phyloP scores from a whole-genome alignment of 2,329 filamentous ascomycete species.

The Beauveria caledonica region DNA sequence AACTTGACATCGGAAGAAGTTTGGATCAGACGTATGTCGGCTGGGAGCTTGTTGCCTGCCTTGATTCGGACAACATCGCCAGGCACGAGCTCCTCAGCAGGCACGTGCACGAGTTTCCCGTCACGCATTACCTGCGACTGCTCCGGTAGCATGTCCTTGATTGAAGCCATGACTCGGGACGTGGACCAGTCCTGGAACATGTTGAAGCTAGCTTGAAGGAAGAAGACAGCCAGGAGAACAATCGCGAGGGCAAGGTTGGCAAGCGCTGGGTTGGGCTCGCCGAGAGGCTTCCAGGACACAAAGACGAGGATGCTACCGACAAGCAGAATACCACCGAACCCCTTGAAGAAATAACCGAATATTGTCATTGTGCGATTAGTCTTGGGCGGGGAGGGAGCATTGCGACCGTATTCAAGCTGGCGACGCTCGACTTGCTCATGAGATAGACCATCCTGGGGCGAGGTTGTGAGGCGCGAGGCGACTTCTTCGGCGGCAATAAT shows the following conservation, averaged over 20 bases:
- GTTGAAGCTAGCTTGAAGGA: conserved; percentile 62
- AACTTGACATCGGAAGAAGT: conserved; percentile 63
- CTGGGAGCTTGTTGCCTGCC: conserved; percentile 64
- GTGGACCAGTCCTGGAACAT: conserved; percentile 70
- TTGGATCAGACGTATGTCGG: conserved; percentile 63
- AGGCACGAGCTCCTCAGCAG: conserved; percentile 57
- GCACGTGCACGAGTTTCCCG: conserved; percentile 38
- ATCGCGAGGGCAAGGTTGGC: conserved; percentile 68
- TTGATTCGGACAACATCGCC: conserved; percentile 63
- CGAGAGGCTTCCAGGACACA: conserved; percentile 67
- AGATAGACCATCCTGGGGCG: conserved; percentile 50
- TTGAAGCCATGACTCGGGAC: conserved; percentile 68
- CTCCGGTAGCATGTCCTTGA: conserved; percentile 73
- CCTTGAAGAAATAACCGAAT: conserved; percentile 66
- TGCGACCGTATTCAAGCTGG: conserved; percentile 54
- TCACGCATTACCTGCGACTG: conserved; percentile 58
- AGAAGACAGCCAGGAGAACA: conserved; percentile 61
- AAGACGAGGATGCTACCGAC: conserved; percentile 64
- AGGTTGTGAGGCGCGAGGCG: conserved; percentile 50
- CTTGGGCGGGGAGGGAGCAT: conserved; percentile 57
- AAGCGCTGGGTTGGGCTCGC: conserved; percentile 52
- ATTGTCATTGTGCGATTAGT: conserved; percentile 50
- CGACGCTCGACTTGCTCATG: conserved; percentile 46
- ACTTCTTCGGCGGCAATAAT: conserved; percentile 49
- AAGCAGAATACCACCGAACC: conserved; percentile 65